Conservation (phyloP, 176 grass and related monocot species). For the Triticum monococcum region DNA sequence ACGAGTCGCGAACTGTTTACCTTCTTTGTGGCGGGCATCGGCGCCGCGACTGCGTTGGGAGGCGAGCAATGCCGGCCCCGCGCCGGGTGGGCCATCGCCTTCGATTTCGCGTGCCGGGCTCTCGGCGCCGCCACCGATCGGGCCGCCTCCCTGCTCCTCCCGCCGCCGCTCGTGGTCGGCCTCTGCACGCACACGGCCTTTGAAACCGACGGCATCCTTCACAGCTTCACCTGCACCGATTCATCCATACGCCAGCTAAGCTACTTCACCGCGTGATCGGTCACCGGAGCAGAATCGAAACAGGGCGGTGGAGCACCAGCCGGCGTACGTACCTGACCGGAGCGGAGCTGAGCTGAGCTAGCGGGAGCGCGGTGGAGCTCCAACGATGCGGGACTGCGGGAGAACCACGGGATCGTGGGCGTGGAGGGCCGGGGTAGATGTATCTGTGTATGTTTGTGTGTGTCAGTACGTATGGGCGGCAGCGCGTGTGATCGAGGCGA, state of each 20-base stretch:
- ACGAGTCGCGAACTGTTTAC: constrained; percentile 9
- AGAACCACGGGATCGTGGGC: not conserved
- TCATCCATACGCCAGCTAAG: not conserved
- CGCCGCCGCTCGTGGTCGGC: not conserved
- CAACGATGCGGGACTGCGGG: not conserved
- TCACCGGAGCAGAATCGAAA: not conserved
- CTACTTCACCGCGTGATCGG: not conserved
- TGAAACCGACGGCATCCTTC: constrained; percentile 34
- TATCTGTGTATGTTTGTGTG: not conserved
- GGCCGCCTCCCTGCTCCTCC: constrained; percentile 6
- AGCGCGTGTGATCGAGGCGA: constrained; percentile 3
- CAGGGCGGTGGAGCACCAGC: not conserved
- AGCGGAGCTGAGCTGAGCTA: not conserved
- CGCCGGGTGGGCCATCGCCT: not conserved
- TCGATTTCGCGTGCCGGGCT: not conserved
- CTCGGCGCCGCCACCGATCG: constrained; percentile 18
- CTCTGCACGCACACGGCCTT: constrained; percentile 29
- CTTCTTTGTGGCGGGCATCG: constrained; percentile 20
- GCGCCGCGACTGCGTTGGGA: constrained; percentile 27
- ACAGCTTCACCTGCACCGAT: not conserved
- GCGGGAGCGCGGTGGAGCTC: not conserved
- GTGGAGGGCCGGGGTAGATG: not conserved
- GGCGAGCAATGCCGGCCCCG: constrained; percentile 30
- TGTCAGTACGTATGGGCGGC: not conserved
- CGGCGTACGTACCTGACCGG: not conserved